Base-by-base conservation (phyloP, 257 asterid species). In the Rubia yunnanensis region DNA sequence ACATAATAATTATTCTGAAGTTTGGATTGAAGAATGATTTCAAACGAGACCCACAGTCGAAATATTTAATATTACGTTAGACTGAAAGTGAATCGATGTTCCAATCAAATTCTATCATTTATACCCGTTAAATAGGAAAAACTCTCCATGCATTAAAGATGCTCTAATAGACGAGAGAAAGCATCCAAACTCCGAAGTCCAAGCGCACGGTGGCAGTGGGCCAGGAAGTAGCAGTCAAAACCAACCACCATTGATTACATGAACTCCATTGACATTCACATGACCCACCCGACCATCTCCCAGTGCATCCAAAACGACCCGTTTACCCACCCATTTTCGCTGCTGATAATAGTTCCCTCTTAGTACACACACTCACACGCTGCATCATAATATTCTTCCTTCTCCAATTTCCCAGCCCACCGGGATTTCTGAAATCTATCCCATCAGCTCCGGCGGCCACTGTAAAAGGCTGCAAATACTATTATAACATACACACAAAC, bases 151-250 rank as follows among this genome's bases (percentile, higher is more conserved):
- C n/a, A n/a, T n/a, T n/a, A n/a, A n/a, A n/a, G n/a, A n/a, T n/a
- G n/a, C n/a, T n/a, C n/a, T n/a, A n/a, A n/a, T n/a, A n/a, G n/a
- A n/a, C n/a, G n/a, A n/a, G n/a, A n/a, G n/a, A n/a, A 32, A 4
- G 49, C 49, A 41, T 15, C 7, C 22, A 44, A 44, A 44, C 52
- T 48, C 69, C 46, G 52, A 64, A 64, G 32, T 64, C 69, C 69
- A 64, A 48, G 34, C 60, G 60, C 69, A 48, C 60, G 69, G 59
- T 59, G 69, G 59, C 69, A 48, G 69, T 13, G 69, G 69, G 60
- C 32, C 69, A 48, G 11, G 15, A 0, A 2, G 7, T 18, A 30
- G 31, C 59, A 64, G 69, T 46, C 38, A 64, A 60, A 64, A 48
- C 59, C 69, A 64, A n/a, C 69, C 48, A 48, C 69, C 28, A 30